phyloP scores from a whole-genome alignment of 2,329 filamentous ascomycete species.

The Stachybotrys chartarum region DNA sequence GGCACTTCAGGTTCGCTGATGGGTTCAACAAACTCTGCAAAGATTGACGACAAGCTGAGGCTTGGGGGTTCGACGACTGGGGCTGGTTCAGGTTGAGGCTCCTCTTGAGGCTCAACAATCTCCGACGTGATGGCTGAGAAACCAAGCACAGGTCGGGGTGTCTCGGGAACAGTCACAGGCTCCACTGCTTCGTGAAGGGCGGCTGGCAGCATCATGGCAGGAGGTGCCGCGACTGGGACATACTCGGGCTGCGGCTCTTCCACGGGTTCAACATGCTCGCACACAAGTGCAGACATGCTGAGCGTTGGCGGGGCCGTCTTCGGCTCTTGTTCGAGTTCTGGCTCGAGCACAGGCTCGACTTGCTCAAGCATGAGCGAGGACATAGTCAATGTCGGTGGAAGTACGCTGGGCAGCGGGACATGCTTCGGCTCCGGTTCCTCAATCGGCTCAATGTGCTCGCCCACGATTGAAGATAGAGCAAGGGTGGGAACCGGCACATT shows the following conservation, averaged over 20 bases:
- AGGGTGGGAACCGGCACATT: constrained; percentile 13
- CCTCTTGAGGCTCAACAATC: constrained; percentile 27
- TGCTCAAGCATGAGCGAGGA: constrained; percentile 26
- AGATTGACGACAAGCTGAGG: constrained; percentile 22
- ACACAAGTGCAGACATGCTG: constrained; percentile 21
- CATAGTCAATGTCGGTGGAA: constrained; percentile 17
- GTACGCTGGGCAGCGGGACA: constrained; percentile 6
- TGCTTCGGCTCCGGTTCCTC: constrained; percentile 11
- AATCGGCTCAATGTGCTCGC: constrained; percentile 20
- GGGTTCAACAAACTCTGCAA: constrained; percentile 28
- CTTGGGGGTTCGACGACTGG: constrained; percentile 6
- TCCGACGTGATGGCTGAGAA: constrained; percentile 27
- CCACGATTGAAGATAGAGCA: constrained; percentile 9
- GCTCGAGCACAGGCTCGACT: constrained; percentile 23
- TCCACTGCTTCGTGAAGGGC: constrained; percentile 10
- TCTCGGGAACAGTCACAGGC: constrained; percentile 8
- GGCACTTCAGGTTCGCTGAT: constrained; percentile 16
- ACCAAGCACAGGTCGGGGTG: constrained; percentile 13
- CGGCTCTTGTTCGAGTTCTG: constrained; percentile 15
- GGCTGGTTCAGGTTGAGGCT: constrained; percentile 10
- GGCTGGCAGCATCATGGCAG: constrained; percentile 16
- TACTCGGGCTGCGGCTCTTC: constrained; percentile 25
- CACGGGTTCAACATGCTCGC: constrained; percentile 21
- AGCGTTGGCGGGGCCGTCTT: constrained; percentile 6
- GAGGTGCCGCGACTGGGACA: constrained; percentile 25